phyloP scores from a whole-genome alignment of 768 basidiomycete genomes.

The Clitopilus passeckerianus region DNA sequence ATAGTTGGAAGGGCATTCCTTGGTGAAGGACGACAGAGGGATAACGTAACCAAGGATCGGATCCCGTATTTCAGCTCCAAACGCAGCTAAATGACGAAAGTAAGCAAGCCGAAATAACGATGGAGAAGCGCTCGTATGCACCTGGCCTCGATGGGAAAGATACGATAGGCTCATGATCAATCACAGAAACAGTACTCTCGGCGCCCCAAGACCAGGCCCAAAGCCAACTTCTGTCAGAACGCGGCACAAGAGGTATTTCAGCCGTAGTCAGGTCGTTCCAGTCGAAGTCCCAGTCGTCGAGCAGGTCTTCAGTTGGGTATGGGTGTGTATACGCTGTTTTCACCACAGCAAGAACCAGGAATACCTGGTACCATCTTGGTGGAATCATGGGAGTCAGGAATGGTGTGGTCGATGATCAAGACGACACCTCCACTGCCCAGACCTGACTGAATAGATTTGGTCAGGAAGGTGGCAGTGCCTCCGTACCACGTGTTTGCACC shows the following conservation, averaged over 20 bases:
- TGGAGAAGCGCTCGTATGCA: conserved; percentile 9
- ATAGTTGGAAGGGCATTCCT: conserved; percentile 37
- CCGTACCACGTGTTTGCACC: neutral
- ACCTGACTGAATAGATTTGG: neutral
- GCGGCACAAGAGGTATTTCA: conserved; percentile 20
- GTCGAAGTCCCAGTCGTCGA: neutral
- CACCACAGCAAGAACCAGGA: neutral
- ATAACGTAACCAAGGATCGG: conserved; percentile 70
- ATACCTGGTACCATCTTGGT: neutral
- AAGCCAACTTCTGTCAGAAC: conserved; percentile 48
- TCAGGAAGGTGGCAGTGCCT: neutral
- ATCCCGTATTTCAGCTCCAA: conserved; percentile 68
- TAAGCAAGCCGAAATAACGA: neutral
- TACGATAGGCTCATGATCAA: conserved; percentile 69
- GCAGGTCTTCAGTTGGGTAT: neutral
- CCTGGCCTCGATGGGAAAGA: conserved; percentile 67
- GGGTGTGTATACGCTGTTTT: neutral
- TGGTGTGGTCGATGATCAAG: neutral
- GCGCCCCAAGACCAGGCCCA: conserved; percentile 70
- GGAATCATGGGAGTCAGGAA: neutral
- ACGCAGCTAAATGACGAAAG: conserved; percentile 42
- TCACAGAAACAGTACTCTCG: conserved; percentile 67
- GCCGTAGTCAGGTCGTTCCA: neutral
- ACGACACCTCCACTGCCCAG: neutral
- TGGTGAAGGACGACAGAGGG: conserved; percentile 61